A percentile compares a stretch with the other conserved stretches of the same genome.
Conservation (phyloP, 108 stramenopile genomes). For the Nitzschia sp. region DNA sequence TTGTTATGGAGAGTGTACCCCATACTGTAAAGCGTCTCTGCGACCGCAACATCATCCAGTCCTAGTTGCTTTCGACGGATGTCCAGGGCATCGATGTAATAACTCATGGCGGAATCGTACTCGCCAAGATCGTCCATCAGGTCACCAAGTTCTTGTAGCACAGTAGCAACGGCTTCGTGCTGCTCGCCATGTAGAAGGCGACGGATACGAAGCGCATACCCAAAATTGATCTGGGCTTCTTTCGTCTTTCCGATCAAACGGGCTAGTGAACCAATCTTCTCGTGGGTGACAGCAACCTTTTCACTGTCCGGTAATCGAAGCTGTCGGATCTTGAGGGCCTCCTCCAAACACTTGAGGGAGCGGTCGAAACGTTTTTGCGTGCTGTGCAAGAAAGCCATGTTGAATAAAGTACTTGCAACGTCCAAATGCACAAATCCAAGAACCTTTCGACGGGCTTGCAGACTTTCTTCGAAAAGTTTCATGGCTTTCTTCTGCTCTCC, state of each 20-base stretch:
- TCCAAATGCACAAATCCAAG: slow-evolving; percentile 78
- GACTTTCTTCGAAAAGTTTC: slow-evolving; percentile 65
- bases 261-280: slow-evolving; percentile 68
- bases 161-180: slow-evolving; percentile 71
- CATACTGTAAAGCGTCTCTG: slow-evolving; percentile 72
- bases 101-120: slow-evolving; percentile 60
- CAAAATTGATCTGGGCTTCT: slow-evolving; percentile 66
- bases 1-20: slow-evolving; percentile 68
- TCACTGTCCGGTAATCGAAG: slow-evolving; percentile 67
- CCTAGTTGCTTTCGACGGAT: slow-evolving; percentile 56
- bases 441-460: slow-evolving; percentile 64
- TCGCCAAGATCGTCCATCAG: slow-evolving; percentile 73
- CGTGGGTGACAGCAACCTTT: slow-evolving; percentile 62
- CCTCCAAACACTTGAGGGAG: slow-evolving; percentile 68
- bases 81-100: slow-evolving; percentile 70
- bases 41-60: slow-evolving; percentile 57
- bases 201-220: slow-evolving; percentile 62
- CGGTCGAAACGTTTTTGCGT: slow-evolving; percentile 50
- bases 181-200: slow-evolving; percentile 62
- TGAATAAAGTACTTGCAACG: slow-evolving; percentile 77
- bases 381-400: slow-evolving; percentile 69
- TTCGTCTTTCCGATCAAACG: slow-evolving; percentile 56
- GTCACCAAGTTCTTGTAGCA: slow-evolving; percentile 76
- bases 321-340: slow-evolving; percentile 75
- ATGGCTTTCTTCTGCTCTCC: slow-evolving; percentile 66